phyloP scores from a whole-genome alignment of 345 rosid species.

The Salix dunnii region DNA sequence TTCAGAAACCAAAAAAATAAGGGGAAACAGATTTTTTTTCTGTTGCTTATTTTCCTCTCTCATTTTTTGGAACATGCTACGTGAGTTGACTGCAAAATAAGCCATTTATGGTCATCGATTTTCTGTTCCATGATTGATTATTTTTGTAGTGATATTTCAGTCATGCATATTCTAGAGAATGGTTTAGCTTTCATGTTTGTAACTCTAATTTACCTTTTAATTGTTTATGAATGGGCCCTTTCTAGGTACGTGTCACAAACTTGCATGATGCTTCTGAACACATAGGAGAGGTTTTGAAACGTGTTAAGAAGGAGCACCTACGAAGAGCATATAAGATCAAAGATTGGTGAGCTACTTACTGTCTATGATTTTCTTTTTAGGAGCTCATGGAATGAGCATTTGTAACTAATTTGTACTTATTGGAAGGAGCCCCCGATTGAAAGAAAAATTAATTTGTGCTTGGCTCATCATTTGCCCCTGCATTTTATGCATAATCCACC shows the following conservation, averaged over 20 bases:
- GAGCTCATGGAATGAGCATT: too few species aligned
- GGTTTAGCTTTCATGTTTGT: neutral
- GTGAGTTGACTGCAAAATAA: neutral
- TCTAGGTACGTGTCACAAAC: conserved; percentile 82
- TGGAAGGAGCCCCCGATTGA: too few species aligned
- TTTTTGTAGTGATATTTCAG: neutral
- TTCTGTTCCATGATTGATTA: neutral
- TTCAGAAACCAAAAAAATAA: too few species aligned
- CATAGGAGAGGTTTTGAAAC: conserved; percentile 81
- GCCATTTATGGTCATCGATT: neutral
- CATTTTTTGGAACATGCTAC: too few species aligned
- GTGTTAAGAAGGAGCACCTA: conserved; percentile 85
- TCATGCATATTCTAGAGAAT: neutral
- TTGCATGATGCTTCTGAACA: conserved; percentile 85
- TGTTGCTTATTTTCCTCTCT: too few species aligned
- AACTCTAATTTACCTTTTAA: neutral
- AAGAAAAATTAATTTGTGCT: too few species aligned
- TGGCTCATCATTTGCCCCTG: too few species aligned
- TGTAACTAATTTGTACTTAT: too few species aligned
- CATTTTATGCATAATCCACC: too few species aligned
- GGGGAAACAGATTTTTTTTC: too few species aligned
- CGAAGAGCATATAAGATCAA: conserved; percentile 82
- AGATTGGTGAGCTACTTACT: conserved; percentile 49
- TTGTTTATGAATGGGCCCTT: neutral
- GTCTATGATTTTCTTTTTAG: neutral